These are phyloP conservation scores for Alternaria angustiovoidea DNA, from an alignment of 2,329 filamentous ascomycete species.

Conservation along the genomic window DNA sequence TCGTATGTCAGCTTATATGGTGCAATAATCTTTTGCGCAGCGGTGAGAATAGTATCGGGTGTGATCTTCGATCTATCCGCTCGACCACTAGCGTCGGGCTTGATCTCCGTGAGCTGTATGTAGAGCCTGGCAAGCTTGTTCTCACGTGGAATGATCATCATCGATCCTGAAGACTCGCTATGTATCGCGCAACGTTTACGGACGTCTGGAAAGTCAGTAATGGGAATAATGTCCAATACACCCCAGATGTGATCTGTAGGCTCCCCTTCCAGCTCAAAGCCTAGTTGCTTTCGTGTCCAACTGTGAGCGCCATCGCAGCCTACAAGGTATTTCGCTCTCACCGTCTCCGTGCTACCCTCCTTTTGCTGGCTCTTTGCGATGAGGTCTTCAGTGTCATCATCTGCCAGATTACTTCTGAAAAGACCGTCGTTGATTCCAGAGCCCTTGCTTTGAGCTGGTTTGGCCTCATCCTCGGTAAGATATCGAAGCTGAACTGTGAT, in stretches of 20 bases:
- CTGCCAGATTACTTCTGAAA: constrained; percentile 66
- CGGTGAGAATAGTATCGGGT: constrained; percentile 67
- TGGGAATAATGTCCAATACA: constrained; percentile 61
- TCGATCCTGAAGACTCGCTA: constrained; percentile 62
- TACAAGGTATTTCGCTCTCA: constrained; percentile 70
- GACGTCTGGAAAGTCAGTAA: constrained; percentile 68
- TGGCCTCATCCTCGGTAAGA: constrained; percentile 66
- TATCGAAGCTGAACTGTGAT: constrained; percentile 67
- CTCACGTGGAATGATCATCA: constrained; percentile 73
- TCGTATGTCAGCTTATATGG: constrained; percentile 73
- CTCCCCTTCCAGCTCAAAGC: constrained; percentile 65
- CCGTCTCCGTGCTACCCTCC: constrained; percentile 50
- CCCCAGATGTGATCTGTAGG: constrained; percentile 64
- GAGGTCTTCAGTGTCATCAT: constrained; percentile 66
- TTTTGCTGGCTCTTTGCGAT: constrained; percentile 52
- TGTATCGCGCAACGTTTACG: constrained; percentile 67
- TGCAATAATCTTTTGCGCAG: constrained; percentile 69
- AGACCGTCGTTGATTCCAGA: constrained; percentile 59
- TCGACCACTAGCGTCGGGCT: constrained; percentile 54
- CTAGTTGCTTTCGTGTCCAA: constrained; percentile 68
- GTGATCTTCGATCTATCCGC: constrained; percentile 70
- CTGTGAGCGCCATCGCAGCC: constrained; percentile 74
- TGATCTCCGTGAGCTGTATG: constrained; percentile 66
- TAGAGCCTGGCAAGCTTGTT: constrained; percentile 70
- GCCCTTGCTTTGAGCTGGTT: constrained; percentile 55